These are phyloP conservation scores for Centaurea solstitialis DNA, from an alignment of 129 eudicot genomes.

Conservation along the genomic window DNA sequence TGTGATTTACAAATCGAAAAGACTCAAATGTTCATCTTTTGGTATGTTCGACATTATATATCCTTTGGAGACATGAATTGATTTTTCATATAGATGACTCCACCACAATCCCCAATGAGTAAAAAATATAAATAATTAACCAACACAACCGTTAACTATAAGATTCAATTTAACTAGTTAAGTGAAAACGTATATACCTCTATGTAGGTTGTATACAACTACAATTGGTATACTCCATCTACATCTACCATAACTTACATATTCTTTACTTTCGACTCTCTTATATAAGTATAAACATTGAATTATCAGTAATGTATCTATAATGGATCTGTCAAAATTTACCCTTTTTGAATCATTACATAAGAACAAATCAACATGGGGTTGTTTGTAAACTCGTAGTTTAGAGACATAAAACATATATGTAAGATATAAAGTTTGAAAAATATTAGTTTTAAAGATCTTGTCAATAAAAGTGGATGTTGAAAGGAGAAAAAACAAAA, in stretches of 20 bases:
- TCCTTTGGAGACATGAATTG: background rate
- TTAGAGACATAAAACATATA: background rate
- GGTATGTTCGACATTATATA: background rate
- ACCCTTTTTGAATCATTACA: background rate
- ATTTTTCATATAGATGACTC: background rate
- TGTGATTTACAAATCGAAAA: background rate
- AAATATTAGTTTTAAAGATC: background rate
- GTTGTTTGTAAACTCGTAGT: slow-evolving; percentile 11
- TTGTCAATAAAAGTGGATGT: slow-evolving; percentile 1
- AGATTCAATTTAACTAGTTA: background rate
- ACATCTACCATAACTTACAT: background rate
- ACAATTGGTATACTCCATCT: background rate
- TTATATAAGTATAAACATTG: background rate
- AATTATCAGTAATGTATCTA: background rate
- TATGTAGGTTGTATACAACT: too few relatives aligned
- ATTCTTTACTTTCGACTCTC: background rate
- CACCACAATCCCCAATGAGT: background rate
- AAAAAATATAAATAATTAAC: background rate
- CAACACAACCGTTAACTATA: background rate
- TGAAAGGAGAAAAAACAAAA: slow-evolving; percentile 12
- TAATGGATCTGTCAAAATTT: background rate
- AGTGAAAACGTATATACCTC: background rate
- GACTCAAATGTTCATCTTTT: background rate
- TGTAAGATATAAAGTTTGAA: background rate
- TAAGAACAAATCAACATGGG: slow-evolving; percentile 19